phyloP scores from a whole-genome alignment of 2,329 filamentous ascomycete species.

The Didymella keratinophila region DNA sequence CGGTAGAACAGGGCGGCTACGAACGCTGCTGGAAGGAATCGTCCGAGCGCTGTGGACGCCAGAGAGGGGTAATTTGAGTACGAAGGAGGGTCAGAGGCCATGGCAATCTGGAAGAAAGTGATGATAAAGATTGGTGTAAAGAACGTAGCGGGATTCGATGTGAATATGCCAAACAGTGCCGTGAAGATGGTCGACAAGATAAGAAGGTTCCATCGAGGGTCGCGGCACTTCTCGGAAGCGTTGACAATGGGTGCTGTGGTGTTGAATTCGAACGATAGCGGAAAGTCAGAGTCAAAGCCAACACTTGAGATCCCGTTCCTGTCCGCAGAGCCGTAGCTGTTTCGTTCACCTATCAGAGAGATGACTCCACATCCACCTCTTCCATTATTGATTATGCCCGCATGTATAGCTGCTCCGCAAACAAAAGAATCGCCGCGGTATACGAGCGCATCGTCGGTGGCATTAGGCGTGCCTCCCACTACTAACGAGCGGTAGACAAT shows the following conservation, averaged over 20 bases:
- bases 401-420: conserved; percentile 49
- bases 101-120: conserved; percentile 46
- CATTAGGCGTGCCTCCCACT: conserved; percentile 65
- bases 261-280: conserved; percentile 45
- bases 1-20: conserved; percentile 41
- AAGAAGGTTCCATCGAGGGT: conserved; percentile 47
- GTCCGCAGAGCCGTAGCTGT: conserved; percentile 30
- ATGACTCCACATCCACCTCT: conserved; percentile 48
- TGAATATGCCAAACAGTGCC: conserved; percentile 41
- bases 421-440: conserved; percentile 52
- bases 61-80: conserved; percentile 42
- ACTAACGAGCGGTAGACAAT: conserved; percentile 71
- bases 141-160: conserved; percentile 41
- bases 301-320: conserved; percentile 46
- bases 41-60: conserved; percentile 42
- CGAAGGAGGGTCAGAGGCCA: conserved; percentile 48
- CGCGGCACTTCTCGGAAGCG: conserved; percentile 37
- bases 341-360: conserved; percentile 36
- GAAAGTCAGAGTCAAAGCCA: conserved; percentile 46
- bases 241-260: conserved; percentile 22
- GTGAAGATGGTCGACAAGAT: conserved; percentile 45
- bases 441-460: conserved; percentile 23
- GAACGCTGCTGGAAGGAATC: conserved; percentile 47
- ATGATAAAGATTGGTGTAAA: conserved; percentile 42
- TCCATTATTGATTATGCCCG: conserved; percentile 38